Base-by-base conservation (phyloP, 2,329 filamentous ascomycete genomes). In the Penicillium paneum region DNA sequence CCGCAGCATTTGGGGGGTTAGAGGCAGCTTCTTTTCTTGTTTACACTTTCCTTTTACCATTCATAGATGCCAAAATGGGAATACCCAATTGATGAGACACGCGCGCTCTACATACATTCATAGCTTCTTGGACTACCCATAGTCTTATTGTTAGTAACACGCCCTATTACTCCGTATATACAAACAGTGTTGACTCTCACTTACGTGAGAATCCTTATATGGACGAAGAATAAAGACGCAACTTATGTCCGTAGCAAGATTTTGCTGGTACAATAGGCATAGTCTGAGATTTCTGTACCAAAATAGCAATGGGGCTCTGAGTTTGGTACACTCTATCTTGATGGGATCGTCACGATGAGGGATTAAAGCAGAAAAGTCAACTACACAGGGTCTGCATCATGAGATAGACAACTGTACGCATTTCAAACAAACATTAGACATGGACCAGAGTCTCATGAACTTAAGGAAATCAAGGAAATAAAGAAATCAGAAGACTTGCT, bases 1-100 rank as follows among this genome's bases (percentile, higher is more conserved):
- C 49, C 38, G n/a, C 43, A 49, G 62, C 58, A 61, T 63, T 54
- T 52, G 48, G 56, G 55, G 36, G 50, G 26, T 59, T 55, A 43
- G 26, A 44, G 32, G 28, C 31, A 50, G 13, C 24, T 38, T 46
- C n/a, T 51, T 29, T 59, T 50, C 29, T 39, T 61, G 39, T 55
- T 57, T 35, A 50, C 34, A 42, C 29, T 47, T 44, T 44, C 42
- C 24, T 34, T 10, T 45, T 38, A 51, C 38, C 10, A 35, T 21
- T 24, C 40, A 46, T 28, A 17, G 24, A 35, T 31, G 31, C 13
- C 13, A 42, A 35, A 35, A 17, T 15, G 7, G 13, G 29, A 45
- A 29, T 7, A 10, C 26, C 10, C 49, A 17, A 17, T 46, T 26
- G 26, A 21, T 17, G 24, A 15, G 5, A 19, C 49, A 38, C 5